Conservation (phyloP, 169 alveolate genomes). For the Plasmodium falciparum region DNA sequence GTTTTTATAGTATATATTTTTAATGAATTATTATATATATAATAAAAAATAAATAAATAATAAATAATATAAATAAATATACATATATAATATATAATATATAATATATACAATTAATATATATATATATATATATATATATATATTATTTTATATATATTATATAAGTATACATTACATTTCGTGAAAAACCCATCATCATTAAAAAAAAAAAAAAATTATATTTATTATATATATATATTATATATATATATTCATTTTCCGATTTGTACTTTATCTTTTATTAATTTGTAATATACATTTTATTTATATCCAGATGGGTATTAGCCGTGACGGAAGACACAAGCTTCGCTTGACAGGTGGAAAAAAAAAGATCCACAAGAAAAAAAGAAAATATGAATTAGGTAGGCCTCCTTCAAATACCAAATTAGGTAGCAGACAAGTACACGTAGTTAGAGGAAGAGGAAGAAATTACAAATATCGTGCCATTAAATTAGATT, state of each 20-base stretch:
- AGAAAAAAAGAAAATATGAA: conserved; percentile 99
- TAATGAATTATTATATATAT: too few species aligned
- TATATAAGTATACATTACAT: background rate
- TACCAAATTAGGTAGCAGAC: conserved; percentile 96
- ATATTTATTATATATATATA: background rate
- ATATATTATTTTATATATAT: background rate
- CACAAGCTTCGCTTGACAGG: conserved; percentile 99
- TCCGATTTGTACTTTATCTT: background rate
- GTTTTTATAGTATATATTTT: too few species aligned
- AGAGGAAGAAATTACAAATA: conserved; percentile 97
- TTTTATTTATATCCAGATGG: conserved; percentile 89
- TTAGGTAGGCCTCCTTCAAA: conserved; percentile 99
- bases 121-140: background rate
- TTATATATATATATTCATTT: conserved; percentile 4
- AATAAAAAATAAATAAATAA: too few species aligned
- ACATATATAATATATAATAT: too few species aligned
- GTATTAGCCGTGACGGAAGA: conserved; percentile 99
- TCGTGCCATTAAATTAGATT: conserved; percentile 97
- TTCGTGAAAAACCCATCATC: background rate
- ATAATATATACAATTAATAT: too few species aligned
- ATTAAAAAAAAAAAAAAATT: background rate
- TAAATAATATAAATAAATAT: too few species aligned
- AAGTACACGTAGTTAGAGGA: conserved; percentile 96
- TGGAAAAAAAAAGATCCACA: conserved; percentile 99
- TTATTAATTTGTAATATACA: background rate